These are phyloP conservation scores for Oropetium thomaeum DNA, from an alignment of 176 grass and related monocot genomes.

Conservation along the genomic window DNA sequence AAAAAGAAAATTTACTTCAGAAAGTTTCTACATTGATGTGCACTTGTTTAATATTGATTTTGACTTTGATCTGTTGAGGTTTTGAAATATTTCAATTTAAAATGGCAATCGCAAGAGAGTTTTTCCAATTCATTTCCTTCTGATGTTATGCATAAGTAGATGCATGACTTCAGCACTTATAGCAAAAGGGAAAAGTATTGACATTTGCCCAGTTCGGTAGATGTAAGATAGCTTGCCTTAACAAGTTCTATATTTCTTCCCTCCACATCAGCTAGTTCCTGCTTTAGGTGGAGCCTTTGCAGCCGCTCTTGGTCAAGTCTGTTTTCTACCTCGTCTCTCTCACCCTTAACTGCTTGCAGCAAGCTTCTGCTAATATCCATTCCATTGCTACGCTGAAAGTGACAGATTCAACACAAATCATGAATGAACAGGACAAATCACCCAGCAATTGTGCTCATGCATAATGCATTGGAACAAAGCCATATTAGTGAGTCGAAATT, in stretches of 20 bases:
- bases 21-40: constrained; percentile 8
- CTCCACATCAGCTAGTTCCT: constrained; percentile 67
- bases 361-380: constrained; percentile 42
- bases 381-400: constrained; percentile 59
- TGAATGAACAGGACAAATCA: constrained; percentile 6
- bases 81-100: neutral
- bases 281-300: constrained; percentile 64
- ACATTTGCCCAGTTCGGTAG: neutral
- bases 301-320: constrained; percentile 64
- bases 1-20: neutral
- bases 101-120: neutral
- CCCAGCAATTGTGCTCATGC: neutral
- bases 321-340: constrained; percentile 67
- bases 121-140: neutral
- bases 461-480: constrained; percentile 6
- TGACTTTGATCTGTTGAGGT: neutral
- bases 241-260: constrained; percentile 70
- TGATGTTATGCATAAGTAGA: neutral
- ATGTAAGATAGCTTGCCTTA: constrained; percentile 47
- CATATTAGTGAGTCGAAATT: constrained; percentile 32
- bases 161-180: neutral
- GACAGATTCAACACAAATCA: neutral
- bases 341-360: constrained; percentile 41
- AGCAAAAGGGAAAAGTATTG: neutral
- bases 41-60: constrained; percentile 18